phyloP scores from a whole-genome alignment of 2,329 filamentous ascomycete species.

The Monascus ruber region DNA sequence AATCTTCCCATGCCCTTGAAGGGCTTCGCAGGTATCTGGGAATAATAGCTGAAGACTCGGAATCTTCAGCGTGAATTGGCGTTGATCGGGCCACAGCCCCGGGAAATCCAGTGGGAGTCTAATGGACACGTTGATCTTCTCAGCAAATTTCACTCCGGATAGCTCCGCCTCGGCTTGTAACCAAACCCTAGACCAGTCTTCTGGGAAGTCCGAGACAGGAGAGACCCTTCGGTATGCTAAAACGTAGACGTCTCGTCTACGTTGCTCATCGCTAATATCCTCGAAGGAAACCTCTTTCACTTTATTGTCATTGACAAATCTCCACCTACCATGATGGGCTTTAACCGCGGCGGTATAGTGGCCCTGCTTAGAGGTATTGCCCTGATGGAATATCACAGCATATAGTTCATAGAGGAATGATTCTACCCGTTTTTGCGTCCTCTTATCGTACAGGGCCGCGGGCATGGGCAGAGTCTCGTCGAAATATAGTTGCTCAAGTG shows the following conservation, averaged over 20 bases:
- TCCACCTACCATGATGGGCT: conserved; percentile 9
- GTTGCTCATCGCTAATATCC: background rate
- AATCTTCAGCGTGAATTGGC: background rate
- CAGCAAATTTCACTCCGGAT: background rate
- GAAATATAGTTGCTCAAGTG: conserved; percentile 1
- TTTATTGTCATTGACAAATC: conserved; percentile 5
- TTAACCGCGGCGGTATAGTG: conserved; percentile 16
- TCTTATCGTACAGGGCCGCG: conserved; percentile 1
- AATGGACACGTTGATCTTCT: background rate
- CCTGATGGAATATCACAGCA: conserved; percentile 13
- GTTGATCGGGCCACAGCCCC: background rate
- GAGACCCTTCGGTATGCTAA: background rate
- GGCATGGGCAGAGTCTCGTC: conserved; percentile 3
- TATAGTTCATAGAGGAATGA: conserved; percentile 14
- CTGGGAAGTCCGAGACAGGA: background rate
- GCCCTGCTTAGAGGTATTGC: conserved; percentile 1
- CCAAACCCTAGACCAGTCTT: background rate
- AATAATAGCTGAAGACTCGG: too few species aligned
- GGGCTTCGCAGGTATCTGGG: too few species aligned
- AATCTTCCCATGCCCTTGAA: too few species aligned
- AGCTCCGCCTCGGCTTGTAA: background rate
- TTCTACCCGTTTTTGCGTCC: background rate
- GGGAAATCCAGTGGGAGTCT: background rate
- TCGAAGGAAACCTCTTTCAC: background rate
- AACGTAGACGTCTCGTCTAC: background rate